Percentiles rank a stretch among this genome's conserved stretches.
phyloP scores from a whole-genome alignment of 257 asterid species.

The Leonotis leonurus region DNA sequence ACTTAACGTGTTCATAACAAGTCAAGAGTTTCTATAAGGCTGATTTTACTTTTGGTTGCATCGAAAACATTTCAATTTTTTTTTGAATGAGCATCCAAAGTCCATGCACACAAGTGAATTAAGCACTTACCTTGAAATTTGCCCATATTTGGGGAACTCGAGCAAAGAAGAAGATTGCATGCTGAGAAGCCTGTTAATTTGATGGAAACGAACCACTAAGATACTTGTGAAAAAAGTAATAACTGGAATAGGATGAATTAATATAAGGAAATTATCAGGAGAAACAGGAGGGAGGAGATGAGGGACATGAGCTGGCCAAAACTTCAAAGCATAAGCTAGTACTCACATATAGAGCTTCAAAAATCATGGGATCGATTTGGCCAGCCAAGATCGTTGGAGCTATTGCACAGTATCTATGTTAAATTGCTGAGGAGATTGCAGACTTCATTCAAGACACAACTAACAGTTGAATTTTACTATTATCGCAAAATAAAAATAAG shows the following conservation, averaged over 20 bases:
- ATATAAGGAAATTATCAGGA: neutral
- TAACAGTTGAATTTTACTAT: neutral
- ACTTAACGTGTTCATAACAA: neutral
- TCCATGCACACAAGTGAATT: neutral
- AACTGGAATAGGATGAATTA: neutral
- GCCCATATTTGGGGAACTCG: slow-evolving; percentile 86
- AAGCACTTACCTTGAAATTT: slow-evolving; percentile 62
- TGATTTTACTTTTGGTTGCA: no score
- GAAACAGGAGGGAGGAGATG: neutral
- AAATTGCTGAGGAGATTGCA: slow-evolving; percentile 28
- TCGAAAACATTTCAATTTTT: neutral
- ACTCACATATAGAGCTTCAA: slow-evolving; percentile 94
- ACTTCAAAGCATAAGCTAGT: neutral
- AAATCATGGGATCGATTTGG: slow-evolving; percentile 80
- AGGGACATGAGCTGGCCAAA: neutral
- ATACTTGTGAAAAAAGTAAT: neutral
- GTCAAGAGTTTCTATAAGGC: neutral
- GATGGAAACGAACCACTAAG: slow-evolving; percentile 2
- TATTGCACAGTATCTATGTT: slow-evolving; percentile 68
- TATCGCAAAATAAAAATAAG: neutral
- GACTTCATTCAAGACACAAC: neutral
- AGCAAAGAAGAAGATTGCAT: slow-evolving; percentile 88
- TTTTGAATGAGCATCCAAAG: neutral
- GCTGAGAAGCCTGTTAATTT: slow-evolving; percentile 77
- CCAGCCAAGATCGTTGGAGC: slow-evolving; percentile 95